phyloP scores from a whole-genome alignment of 176 grass and related monocot genomes.

The Raddia distichophylla region DNA sequence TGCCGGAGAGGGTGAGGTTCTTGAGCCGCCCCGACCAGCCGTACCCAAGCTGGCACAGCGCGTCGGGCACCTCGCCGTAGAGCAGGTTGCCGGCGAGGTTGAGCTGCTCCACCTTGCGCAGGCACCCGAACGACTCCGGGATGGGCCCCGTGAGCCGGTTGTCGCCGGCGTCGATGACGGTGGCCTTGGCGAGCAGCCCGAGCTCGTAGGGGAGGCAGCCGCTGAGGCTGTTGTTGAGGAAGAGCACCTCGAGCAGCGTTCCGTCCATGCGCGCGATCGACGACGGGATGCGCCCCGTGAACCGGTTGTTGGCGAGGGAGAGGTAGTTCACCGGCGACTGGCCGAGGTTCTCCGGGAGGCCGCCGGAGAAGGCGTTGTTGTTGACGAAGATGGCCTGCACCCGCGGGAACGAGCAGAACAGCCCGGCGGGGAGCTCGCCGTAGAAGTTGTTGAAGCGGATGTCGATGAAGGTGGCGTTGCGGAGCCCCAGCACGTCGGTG shows the following conservation, averaged over 20 bases:
- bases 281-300: conserved; percentile 71
- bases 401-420: conserved; percentile 59
- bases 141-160: conserved; percentile 83
- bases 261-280: conserved; percentile 56
- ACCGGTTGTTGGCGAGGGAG: conserved; percentile 80
- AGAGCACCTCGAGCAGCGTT: conserved; percentile 79
- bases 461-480: conserved; percentile 85
- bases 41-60: conserved; percentile 62
- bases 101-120: conserved; percentile 75
- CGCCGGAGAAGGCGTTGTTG: conserved; percentile 71
- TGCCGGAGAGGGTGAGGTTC: conserved; percentile 80
- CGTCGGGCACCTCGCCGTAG: conserved; percentile 80
- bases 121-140: conserved; percentile 75
- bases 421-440: conserved; percentile 40
- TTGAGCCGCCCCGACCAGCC: conserved; percentile 34
- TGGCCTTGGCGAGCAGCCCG: conserved; percentile 69
- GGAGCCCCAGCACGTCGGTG: conserved; percentile 40
- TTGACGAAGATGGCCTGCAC: conserved; percentile 88
- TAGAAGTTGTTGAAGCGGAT: conserved; percentile 68
- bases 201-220: conserved; percentile 92
- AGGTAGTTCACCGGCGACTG: conserved; percentile 74
- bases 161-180: conserved; percentile 87
- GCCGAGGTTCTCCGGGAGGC: conserved; percentile 67
- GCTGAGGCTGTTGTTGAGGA: conserved; percentile 80
- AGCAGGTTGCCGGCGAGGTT: conserved; percentile 80